Evolutionary conservation across 108 stramenopile genomes (phyloP), one percentile per base, ranked within the genome.

Genomic region (Nitzschia sp.): DNA sequence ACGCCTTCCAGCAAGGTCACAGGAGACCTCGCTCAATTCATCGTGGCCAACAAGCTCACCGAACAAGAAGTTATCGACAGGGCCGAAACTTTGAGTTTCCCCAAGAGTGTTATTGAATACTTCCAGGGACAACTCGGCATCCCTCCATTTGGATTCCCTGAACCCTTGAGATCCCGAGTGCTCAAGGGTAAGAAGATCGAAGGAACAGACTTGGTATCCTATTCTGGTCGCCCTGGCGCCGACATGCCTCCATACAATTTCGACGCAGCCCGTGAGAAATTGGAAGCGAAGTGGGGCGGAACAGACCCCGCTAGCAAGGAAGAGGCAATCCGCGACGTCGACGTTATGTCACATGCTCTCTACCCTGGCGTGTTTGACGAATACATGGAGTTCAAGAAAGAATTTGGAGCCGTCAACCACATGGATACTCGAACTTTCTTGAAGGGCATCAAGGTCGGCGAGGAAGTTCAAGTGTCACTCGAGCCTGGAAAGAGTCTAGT

Each of bases 1-100:
- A 99, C 98, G 13, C 97, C 98, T 2, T 94, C 94, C 1, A 85
- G 81, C 56, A 97, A 99, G 91, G 96, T 97, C 6, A 91, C 92
- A 11, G 98, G 98, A 34, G 98, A 99, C 79, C 75, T 99, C 35
- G 98, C 98, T 2, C 95, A 97, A 75, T 98, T 97, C 80, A 84
- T 99, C 72, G 97, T 98, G 18, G 87, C 94, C 24, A 95, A 98
- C 68, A 77, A 95, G 29, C 78, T 98, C 19, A 88, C 91, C 9
- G 96, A 96, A 59, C 78, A 92, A 64, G 95, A 96, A 28, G 92
- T 97, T 5, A 70, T 92, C 31, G 86, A 95, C 25, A 81, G 85
- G 68, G 98, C 97, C 3, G 92, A 96, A 57, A 79, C 75, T 28
- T 85, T 98, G 17, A 79, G 85, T 38, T 98, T 98, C 73, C 98